phyloP scores from a whole-genome alignment of 192 early-diverging fungal species.

The Gonapodya sp. region DNA sequence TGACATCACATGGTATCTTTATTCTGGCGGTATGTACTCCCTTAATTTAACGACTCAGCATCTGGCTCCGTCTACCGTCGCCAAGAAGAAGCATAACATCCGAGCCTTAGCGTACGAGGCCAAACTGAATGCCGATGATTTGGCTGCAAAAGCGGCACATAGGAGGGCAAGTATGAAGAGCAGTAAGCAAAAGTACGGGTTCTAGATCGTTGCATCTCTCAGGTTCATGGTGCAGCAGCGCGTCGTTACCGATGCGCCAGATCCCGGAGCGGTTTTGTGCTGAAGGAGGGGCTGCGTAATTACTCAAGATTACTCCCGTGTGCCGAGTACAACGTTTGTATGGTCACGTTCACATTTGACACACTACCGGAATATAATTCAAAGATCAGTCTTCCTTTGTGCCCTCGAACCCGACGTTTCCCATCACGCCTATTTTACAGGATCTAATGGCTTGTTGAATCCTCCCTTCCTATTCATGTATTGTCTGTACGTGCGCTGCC shows the following conservation, averaged over 20 bases:
- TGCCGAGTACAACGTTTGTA: no score
- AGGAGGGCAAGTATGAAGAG: background rate
- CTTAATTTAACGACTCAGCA: background rate
- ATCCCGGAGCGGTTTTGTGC: no score
- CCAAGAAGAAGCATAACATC: background rate
- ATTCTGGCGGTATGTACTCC: background rate
- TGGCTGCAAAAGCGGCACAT: background rate
- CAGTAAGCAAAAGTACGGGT: background rate
- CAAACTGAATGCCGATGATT: background rate
- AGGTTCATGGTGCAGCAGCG: no score
- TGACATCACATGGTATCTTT: no score
- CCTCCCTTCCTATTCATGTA: slow-evolving; percentile 92
- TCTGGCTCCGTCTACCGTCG: background rate
- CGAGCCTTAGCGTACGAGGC: background rate
- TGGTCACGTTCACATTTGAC: no score
- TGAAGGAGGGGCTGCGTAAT: no score
- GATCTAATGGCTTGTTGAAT: slow-evolving; percentile 48
- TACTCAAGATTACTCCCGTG: no score
- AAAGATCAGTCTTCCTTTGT: no score
- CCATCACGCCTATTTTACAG: background rate
- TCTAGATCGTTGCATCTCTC: no score
- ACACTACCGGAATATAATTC: no score
- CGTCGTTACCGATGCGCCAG: no score
- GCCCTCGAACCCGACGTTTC: no score
- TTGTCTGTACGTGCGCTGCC: slow-evolving; percentile 78